These are phyloP conservation scores for Aspergillus amoenus DNA, from an alignment of 2,329 filamentous ascomycete species.

Conservation along the genomic window DNA sequence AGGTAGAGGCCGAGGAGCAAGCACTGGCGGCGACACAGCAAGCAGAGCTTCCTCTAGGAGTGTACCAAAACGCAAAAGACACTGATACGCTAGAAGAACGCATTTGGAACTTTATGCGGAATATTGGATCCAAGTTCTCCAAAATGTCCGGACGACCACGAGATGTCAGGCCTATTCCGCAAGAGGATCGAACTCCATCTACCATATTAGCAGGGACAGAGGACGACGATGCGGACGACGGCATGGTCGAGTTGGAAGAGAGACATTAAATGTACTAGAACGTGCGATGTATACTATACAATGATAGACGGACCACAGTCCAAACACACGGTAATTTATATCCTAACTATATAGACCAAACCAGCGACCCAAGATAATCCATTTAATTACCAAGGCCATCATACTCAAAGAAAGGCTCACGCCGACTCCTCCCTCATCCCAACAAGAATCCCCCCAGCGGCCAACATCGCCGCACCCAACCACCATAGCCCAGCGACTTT, in stretches of 20 bases:
- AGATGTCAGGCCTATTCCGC: slow-evolving; percentile 12
- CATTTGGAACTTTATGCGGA: slow-evolving; percentile 39
- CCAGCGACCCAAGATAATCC: not conserved
- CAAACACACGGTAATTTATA: not conserved
- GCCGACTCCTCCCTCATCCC: slow-evolving; percentile 51
- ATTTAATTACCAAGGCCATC: not conserved
- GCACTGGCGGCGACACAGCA: slow-evolving; percentile 35
- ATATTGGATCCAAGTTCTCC: slow-evolving; percentile 24
- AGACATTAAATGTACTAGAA: slow-evolving; percentile 19
- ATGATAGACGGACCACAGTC: not conserved
- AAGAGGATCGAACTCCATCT: slow-evolving; percentile 18
- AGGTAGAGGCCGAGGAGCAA: slow-evolving; percentile 82
- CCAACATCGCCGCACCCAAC: slow-evolving; percentile 60
- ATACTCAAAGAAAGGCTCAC: not conserved
- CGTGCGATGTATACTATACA: not conserved
- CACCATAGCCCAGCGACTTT: slow-evolving; percentile 59
- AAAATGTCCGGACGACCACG: slow-evolving; percentile 16
- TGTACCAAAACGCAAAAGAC: slow-evolving; percentile 18
- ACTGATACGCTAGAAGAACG: slow-evolving; percentile 34
- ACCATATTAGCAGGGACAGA: slow-evolving; percentile 34
- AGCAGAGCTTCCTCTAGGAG: slow-evolving; percentile 25
- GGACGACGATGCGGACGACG: slow-evolving; percentile 11
- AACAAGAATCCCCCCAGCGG: slow-evolving; percentile 63
- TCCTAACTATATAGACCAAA: not conserved
- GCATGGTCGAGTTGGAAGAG: slow-evolving; percentile 36